Percentiles rank a stretch among this genome's conserved stretches.
phyloP scores from a whole-genome alignment of 495 filamentous ascomycete species.

The Physcia stellaris region DNA sequence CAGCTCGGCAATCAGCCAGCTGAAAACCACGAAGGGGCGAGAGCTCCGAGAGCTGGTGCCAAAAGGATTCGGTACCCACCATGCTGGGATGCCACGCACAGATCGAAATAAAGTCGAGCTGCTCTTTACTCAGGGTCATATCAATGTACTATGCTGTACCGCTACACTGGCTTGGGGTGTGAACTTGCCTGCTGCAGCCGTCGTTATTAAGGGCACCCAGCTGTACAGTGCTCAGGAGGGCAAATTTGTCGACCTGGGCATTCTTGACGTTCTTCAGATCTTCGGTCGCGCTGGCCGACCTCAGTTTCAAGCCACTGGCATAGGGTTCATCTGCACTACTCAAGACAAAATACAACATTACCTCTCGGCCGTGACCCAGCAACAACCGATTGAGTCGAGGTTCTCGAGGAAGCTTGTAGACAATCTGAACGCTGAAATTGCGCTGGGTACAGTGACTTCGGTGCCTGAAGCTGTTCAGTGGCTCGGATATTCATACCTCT shows the following conservation, averaged over 20 bases:
- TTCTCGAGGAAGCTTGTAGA: slow-evolving; percentile 87
- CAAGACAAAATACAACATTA: slow-evolving; percentile 90
- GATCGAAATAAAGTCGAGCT: slow-evolving; percentile 90
- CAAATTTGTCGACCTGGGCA: slow-evolving; percentile 92
- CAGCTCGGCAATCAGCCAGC: slow-evolving; percentile 59
- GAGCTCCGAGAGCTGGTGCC: slow-evolving; percentile 81
- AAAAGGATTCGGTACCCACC: slow-evolving; percentile 87
- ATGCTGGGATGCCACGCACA: slow-evolving; percentile 85
- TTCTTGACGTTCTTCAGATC: slow-evolving; percentile 95
- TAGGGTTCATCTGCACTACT: slow-evolving; percentile 93
- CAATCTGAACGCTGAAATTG: slow-evolving; percentile 91
- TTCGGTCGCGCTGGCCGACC: slow-evolving; percentile 96
- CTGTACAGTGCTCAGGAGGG: slow-evolving; percentile 92
- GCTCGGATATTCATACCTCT: slow-evolving; percentile 96
- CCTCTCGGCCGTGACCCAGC: slow-evolving; percentile 80
- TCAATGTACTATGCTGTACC: slow-evolving; percentile 96
- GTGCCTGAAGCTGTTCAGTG: slow-evolving; percentile 89
- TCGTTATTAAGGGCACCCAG: slow-evolving; percentile 96
- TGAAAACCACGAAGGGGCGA: slow-evolving; percentile 66
- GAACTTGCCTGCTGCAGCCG: slow-evolving; percentile 91
- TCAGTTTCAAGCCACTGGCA: slow-evolving; percentile 90
- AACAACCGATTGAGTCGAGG: slow-evolving; percentile 88
- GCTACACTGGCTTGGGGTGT: slow-evolving; percentile 98
- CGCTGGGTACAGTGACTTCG: slow-evolving; percentile 87
- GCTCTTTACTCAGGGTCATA: slow-evolving; percentile 73